A percentile compares a stretch with the other conserved stretches of the same genome.
These are phyloP conservation scores for Solanum pimpinellifolium DNA, from an alignment of 257 asterid genomes.

Conservation along the genomic window DNA sequence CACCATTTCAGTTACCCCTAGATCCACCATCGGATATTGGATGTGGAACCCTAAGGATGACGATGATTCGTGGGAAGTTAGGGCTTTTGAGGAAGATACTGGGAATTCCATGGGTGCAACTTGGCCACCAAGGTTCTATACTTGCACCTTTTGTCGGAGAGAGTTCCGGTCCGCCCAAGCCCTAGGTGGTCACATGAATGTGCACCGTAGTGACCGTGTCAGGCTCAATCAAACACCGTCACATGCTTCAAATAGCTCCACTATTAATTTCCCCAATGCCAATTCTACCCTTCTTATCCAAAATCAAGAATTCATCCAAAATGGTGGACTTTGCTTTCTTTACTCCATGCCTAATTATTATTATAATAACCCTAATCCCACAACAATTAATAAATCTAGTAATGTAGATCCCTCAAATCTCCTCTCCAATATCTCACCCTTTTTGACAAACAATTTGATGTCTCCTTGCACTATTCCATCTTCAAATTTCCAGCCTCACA, in stretches of 20 bases:
- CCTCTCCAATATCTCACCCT: conserved; percentile 4
- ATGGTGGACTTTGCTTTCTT: conserved; percentile 33
- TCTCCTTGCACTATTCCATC: not conserved
- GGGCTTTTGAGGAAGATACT: conserved; percentile 55
- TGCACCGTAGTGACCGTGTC: conserved; percentile 69
- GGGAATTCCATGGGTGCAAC: conserved; percentile 43
- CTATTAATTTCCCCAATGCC: not conserved
- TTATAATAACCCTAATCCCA: conserved; percentile 27
- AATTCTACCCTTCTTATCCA: conserved; percentile 21
- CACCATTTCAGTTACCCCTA: not conserved
- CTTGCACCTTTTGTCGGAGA: conserved; percentile 48
- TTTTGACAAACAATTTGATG: not conserved
- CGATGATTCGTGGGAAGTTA: conserved; percentile 55
- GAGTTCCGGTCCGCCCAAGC: conserved; percentile 79
- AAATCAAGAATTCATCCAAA: conserved; percentile 19
- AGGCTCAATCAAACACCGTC: conserved; percentile 22
- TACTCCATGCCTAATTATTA: conserved; percentile 22
- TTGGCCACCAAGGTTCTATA: conserved; percentile 71
- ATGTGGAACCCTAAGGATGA: conserved; percentile 36
- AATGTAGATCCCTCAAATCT: conserved; percentile 6
- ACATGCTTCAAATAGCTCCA: not conserved
- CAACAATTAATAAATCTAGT: conserved; percentile 3
- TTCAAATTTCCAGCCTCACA: not conserved
- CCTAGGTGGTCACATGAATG: conserved; percentile 77
- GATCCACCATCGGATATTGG: not conserved